phyloP scores from a whole-genome alignment of 768 basidiomycete species.

The Russula vinacea region DNA sequence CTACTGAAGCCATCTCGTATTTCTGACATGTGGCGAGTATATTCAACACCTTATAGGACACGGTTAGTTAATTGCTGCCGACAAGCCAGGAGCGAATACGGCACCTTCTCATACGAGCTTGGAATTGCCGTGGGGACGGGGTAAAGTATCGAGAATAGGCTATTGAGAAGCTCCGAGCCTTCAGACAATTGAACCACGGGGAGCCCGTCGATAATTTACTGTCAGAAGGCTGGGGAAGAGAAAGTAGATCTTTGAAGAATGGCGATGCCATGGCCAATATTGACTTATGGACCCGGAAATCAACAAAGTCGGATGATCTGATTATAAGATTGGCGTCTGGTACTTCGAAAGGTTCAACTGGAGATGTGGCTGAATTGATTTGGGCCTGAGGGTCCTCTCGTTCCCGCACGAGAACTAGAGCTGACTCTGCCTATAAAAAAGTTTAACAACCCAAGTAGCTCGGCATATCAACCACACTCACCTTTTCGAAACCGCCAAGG shows the following conservation, averaged over 20 bases:
- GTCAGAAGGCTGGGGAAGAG: not conserved
- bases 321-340: not conserved
- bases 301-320: not conserved
- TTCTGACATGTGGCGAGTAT: not conserved
- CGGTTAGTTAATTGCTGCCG: not conserved
- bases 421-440: slow-evolving; percentile 6
- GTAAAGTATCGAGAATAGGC: slow-evolving; percentile 22
- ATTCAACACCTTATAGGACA: not conserved
- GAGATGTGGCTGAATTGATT: not conserved
- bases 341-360: not conserved
- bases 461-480: not conserved
- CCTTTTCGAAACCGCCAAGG: not conserved
- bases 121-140: slow-evolving; percentile 7
- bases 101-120: not conserved
- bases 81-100: slow-evolving; percentile 21
- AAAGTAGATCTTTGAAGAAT: not conserved
- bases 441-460: not conserved
- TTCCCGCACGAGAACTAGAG: not conserved
- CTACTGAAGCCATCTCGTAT: not conserved
- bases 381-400: not conserved
- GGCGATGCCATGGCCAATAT: not conserved
- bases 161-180: slow-evolving; percentile 1
- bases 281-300: not conserved
- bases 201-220: not conserved
- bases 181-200: slow-evolving; percentile 11